A percentile compares a stretch with the other conserved stretches of the same genome.
Conservation (phyloP, 176 grass and related monocot genomes). For the Elymus sibiricus region DNA sequence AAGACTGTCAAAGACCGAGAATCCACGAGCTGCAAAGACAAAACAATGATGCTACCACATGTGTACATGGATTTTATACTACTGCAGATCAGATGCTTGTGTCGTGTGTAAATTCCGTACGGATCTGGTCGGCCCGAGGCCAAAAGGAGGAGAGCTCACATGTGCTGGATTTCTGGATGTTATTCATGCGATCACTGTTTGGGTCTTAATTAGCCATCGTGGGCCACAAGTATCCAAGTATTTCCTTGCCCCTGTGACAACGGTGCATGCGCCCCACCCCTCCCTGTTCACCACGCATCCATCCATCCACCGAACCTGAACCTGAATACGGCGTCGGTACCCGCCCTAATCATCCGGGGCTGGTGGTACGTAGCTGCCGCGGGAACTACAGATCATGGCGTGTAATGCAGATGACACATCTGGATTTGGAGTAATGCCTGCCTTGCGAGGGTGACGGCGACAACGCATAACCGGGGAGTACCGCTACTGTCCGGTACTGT, state of each 20-base stretch:
- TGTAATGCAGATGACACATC: not conserved
- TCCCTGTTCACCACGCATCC: not conserved
- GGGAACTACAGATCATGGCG: not conserved
- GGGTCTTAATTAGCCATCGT: not conserved
- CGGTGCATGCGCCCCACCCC: not conserved
- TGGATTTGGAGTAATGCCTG: not conserved
- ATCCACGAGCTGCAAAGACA: not conserved
- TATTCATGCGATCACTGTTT: not conserved
- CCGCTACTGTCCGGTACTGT: not conserved
- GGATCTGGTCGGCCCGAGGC: not conserved
- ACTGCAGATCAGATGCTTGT: not conserved
- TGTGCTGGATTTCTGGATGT: not conserved
- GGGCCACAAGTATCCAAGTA: not conserved
- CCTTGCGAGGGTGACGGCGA: not conserved
- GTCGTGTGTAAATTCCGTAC: not conserved
- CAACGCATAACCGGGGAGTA: not conserved
- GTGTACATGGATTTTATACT: not conserved
- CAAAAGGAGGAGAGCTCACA: not conserved
- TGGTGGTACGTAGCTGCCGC: slow-evolving; percentile 1
- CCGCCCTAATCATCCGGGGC: not conserved
- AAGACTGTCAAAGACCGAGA: not conserved
- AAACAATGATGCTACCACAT: not conserved
- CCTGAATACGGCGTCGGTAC: not conserved
- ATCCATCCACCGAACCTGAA: not conserved
- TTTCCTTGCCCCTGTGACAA: not conserved